phyloP scores from a whole-genome alignment of 495 filamentous ascomycete species.

The Penicillium ucsense region DNA sequence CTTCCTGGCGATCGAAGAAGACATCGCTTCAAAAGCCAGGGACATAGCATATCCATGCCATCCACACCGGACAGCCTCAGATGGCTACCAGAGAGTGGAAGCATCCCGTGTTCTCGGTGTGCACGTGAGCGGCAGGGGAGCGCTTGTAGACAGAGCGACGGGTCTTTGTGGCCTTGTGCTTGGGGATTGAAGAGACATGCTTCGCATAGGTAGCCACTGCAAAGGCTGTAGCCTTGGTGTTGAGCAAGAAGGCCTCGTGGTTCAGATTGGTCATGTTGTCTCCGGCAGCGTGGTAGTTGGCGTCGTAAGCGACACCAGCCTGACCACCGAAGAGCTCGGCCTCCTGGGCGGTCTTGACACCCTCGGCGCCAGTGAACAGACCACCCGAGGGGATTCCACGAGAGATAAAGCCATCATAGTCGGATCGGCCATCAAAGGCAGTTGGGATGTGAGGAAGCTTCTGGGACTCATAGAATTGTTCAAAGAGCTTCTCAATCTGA shows the following conservation, averaged over 20 bases:
- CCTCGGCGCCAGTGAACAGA: constrained; percentile 61
- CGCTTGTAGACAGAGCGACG: constrained; percentile 5
- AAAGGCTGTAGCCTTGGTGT: constrained; percentile 52
- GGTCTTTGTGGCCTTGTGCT: constrained; percentile 2
- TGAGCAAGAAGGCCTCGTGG: constrained; percentile 48
- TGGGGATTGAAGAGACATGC: constrained; percentile 39
- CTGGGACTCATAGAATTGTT: constrained; percentile 45
- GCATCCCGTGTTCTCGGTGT: constrained; percentile 13
- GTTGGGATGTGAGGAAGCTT: constrained; percentile 37
- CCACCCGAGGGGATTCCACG: constrained; percentile 55
- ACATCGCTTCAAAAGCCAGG: too few species aligned
- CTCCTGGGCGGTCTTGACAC: constrained; percentile 51
- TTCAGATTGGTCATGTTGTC: constrained; percentile 54
- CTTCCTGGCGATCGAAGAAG: too few species aligned
- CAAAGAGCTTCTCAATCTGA: constrained; percentile 52
- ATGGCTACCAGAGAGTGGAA: constrained; percentile 16
- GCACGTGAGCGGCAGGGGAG: constrained; percentile 6
- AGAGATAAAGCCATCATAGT: constrained; percentile 60
- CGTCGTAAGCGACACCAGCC: constrained; percentile 49
- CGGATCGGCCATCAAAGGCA: constrained; percentile 53
- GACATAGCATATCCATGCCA: too few species aligned
- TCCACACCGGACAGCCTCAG: too few species aligned
- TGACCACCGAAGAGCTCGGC: constrained; percentile 48
- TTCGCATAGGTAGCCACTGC: constrained; percentile 52
- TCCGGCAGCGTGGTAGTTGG: constrained; percentile 50